phyloP scores from a whole-genome alignment of 306 rosid genomes.

The Castanea mollissima region DNA sequence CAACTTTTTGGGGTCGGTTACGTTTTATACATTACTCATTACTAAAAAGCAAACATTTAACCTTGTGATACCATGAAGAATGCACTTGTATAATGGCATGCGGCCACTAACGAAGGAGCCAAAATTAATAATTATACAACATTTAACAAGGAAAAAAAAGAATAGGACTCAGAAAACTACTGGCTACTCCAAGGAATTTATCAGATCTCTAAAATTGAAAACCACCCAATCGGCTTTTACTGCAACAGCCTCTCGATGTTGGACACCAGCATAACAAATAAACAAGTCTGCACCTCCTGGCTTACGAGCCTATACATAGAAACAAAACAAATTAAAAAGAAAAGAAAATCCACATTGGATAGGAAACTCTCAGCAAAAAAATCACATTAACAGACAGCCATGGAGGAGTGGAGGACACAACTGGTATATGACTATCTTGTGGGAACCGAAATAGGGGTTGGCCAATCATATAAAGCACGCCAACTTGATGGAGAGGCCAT shows the following conservation, averaged over 20 bases:
- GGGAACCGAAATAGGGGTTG: neutral
- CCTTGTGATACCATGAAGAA: neutral
- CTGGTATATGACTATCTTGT: neutral
- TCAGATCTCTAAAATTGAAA: constrained; percentile 51
- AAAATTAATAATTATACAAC: neutral
- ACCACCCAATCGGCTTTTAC: constrained; percentile 91
- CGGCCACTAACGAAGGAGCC: neutral
- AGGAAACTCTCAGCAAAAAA: neutral
- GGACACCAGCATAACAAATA: constrained; percentile 87
- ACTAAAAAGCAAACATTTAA: neutral
- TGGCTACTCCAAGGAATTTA: constrained; percentile 38
- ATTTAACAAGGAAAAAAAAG: neutral
- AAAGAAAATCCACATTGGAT: neutral
- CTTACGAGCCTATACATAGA: constrained; percentile 57
- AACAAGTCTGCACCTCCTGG: constrained; percentile 92
- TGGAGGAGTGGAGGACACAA: neutral
- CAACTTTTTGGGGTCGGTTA: too few species aligned
- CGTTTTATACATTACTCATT: neutral
- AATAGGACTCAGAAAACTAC: neutral
- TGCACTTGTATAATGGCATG: neutral
- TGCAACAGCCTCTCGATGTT: constrained; percentile 79
- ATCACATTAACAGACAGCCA: neutral
- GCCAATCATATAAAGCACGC: neutral
- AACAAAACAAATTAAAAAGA: neutral
- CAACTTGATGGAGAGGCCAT: neutral